Percentiles rank a stretch among this genome's conserved stretches.
phyloP scores from a whole-genome alignment of 2,329 filamentous ascomycete species.

The Paramyrothecium roridum region DNA sequence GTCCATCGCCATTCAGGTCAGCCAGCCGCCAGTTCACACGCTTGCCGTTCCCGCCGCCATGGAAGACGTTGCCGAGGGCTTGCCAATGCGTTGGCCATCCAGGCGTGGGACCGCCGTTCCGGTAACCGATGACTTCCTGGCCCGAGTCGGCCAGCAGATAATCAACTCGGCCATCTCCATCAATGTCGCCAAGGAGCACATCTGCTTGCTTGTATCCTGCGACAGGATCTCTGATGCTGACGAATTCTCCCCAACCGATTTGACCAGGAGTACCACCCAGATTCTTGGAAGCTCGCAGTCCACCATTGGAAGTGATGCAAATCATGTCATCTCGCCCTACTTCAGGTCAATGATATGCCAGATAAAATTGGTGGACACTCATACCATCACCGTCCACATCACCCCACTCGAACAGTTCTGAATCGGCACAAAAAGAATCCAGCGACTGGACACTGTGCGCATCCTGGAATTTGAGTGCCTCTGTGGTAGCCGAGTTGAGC shows the following conservation, averaged over 20 bases:
- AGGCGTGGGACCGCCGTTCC: background rate
- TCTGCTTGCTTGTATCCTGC: background rate
- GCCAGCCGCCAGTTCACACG: background rate
- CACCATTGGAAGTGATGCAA: background rate
- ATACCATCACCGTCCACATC: background rate
- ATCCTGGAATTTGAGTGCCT: background rate
- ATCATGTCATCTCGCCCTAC: background rate
- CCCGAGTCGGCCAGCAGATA: background rate
- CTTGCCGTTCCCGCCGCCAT: background rate
- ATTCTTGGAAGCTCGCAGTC: background rate
- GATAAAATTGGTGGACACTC: background rate
- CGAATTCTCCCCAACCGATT: background rate
- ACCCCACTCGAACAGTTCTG: background rate
- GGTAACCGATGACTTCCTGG: background rate
- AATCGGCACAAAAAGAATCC: background rate
- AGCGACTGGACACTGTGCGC: background rate
- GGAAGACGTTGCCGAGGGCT: background rate
- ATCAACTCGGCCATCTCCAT: background rate
- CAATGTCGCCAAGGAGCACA: background rate
- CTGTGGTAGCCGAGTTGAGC: background rate
- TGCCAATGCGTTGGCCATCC: background rate
- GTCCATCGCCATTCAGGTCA: background rate
- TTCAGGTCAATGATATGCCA: background rate
- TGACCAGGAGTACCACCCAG: background rate
- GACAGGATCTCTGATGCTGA: background rate